Base-by-base conservation (phyloP, 306 rosid species). In the Erythrophleum fordii region DNA sequence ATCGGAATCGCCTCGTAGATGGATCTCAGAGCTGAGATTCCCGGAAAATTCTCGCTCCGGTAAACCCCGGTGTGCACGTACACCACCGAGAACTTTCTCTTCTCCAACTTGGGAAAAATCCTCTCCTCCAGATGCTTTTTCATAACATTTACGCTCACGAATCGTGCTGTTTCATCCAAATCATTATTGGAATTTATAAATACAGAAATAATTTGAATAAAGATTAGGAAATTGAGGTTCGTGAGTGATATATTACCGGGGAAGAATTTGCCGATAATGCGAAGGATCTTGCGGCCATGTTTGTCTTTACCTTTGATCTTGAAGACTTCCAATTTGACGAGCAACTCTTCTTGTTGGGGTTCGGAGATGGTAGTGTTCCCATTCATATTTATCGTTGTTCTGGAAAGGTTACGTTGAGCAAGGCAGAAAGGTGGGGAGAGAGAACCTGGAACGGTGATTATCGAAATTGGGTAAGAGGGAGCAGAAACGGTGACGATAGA, bases 11-110 rank as follows among this genome's bases (percentile, higher is more conserved):
- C 90, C 18, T 95, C 99, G 87, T 95, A 90, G 85, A 95, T 87
- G 11, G 88, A 88, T 39, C 98, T 86, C 45, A 95, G 81, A 69
- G 87, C 86, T 0, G 98, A 92, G 44, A 93, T 93, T 76, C 98
- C 99, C 11, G 97, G 92, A 7, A 95, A 91, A 85, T 95, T 95
- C 85, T 91, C 96, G 84, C 80, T 77, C 81, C 96, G 80, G 61
- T 90, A 93, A 34, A 93, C 98, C 26, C 88, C 94, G 60, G 90
- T 95, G 76, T 95, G 98, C 12, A 95, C 84, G 82, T 95, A 93
- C 65, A 95, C 11, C 82, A 95, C 89, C 51, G 91, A 65, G 49
- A 95, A 95, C 3, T 88, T 86, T 83, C 71, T 89, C 80, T 85
- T 88, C 84, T 77, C 90, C 1, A 95, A 46, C 62, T 87, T 82